Base-by-base conservation (phyloP, 306 rosid genomes). In the Oemleria cerasiformis region DNA sequence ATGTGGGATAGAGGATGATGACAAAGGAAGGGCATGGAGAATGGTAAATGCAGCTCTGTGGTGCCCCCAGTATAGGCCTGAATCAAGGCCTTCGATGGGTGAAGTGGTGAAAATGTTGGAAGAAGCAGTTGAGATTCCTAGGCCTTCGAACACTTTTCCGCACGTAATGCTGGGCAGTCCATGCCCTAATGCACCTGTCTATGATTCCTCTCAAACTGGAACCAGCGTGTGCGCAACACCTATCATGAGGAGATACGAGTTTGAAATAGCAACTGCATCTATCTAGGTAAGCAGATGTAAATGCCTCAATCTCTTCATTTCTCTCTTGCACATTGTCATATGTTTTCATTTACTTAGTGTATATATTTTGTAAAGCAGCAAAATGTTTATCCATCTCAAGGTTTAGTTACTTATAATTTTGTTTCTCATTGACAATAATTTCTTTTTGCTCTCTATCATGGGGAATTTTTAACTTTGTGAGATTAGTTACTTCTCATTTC, bases 31-130 rank as follows among this genome's bases (percentile, higher is more conserved):
- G 36, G 83, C 76, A 21, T 79, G 75, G 23, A 79, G 81, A 71
- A 82, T 76, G 76, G 58, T 75, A n/a, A 79, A 66, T 70, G 74
- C 71, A 63, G 87, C 84, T 69, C 53, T 83, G 2, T 78, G 60
- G 61, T 86, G 90, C 75, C 85, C 78, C 34, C 86, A 86, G 51
- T 81, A 80, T 64, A 84, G 86, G 45, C n/a, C n/a, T n/a, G n/a
- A n/a, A n/a, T n/a, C n/a, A n/a, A n/a, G n/a, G n/a, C 86, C 90
- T 36, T 58, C 54, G 2, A 86, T 86, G 82, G 80, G 84, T 73
- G 56, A 45, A 36, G 84, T 78, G 70, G 90, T 83, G 65, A 78
- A 83, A 64, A 81, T 83, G 86, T 72, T 83, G 77, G 90, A 88
- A 78, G 88, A 90, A 65, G 66, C 72, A 25, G 5, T 55, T 2